Percentiles rank a stretch among this genome's conserved stretches.
Evolutionary conservation across 352 stramenopile species (phyloP).

Genomic region (Phytophthora niederhauseri): DNA sequence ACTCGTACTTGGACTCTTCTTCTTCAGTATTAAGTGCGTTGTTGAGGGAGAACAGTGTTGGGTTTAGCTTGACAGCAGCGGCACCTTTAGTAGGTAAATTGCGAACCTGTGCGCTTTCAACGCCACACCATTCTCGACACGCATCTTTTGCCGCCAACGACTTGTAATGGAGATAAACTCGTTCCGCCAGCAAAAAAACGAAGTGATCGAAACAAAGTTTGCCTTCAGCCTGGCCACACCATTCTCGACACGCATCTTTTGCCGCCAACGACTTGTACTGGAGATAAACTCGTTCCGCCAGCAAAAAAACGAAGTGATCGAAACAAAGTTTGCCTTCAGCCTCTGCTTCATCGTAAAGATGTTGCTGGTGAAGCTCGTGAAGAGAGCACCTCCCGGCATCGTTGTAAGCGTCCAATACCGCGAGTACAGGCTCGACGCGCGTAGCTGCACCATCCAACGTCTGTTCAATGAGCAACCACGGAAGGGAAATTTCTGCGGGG

Average conservation of each 20-base stretch:
- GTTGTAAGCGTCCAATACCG: constrained; percentile 87
- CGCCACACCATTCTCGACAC: constrained; percentile 10
- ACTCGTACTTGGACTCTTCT: constrained; percentile 33
- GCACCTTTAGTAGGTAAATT: constrained; percentile 4
- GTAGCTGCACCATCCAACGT: constrained; percentile 39
- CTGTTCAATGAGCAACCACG: constrained; percentile 81
- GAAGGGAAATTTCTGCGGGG: constrained; percentile 80
- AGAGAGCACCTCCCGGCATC: constrained; percentile 67
- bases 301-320: constrained; percentile 75
- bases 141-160: constrained; percentile 27
- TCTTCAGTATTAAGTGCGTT: constrained; percentile 16
- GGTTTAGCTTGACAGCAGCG: constrained; percentile 6
- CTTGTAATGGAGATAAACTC: constrained; percentile 73
- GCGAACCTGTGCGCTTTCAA: not conserved
- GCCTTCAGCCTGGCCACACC: too few relatives aligned
- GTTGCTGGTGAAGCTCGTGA: constrained; percentile 59
- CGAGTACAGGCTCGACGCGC: constrained; percentile 47
- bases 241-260: constrained; percentile 12
- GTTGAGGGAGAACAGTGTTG: not conserved
- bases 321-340: constrained; percentile 85
- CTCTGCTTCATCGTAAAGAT: constrained; percentile 84
- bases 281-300: constrained; percentile 67
- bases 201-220: constrained; percentile 85
- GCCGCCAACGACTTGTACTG: constrained; percentile 58
- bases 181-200: constrained; percentile 65